These are phyloP conservation scores for Agastache rugosa DNA, from an alignment of 257 asterid genomes.

Conservation along the genomic window DNA sequence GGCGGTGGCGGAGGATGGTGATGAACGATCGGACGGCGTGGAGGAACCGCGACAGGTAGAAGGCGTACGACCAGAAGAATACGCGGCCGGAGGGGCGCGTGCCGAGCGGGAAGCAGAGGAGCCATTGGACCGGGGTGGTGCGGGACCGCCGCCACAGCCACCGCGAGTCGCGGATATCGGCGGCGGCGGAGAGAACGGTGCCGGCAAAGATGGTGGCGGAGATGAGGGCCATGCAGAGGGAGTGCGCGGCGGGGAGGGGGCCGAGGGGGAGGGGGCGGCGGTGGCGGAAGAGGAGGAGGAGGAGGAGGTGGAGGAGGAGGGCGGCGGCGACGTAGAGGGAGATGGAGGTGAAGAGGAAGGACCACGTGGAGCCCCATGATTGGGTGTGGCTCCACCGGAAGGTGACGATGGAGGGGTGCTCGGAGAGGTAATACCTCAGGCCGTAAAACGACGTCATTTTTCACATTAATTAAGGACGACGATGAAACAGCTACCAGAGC, in stretches of 20 bases:
- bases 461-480: neutral
- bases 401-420: conserved; percentile 76
- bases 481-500: neutral
- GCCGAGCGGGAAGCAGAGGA: conserved; percentile 81
- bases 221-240: conserved; percentile 75
- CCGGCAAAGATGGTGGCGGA: conserved; percentile 82
- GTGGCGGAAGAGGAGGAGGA: conserved; percentile 58
- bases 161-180: conserved; percentile 85
- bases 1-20: conserved; percentile 51
- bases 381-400: conserved; percentile 83
- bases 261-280: conserved; percentile 68
- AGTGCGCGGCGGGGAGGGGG: conserved; percentile 78
- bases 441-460: conserved; percentile 39
- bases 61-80: conserved; percentile 88
- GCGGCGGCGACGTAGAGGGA: conserved; percentile 60
- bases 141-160: conserved; percentile 82
- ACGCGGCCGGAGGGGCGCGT: conserved; percentile 94
- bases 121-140: conserved; percentile 80
- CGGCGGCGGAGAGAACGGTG: conserved; percentile 69
- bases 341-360: conserved; percentile 69
- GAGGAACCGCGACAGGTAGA: conserved; percentile 79
- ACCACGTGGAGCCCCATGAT: conserved; percentile 87
- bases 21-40: conserved; percentile 68
- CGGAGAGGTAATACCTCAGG: conserved; percentile 64
- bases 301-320: conserved; percentile 52